Percentiles rank a stretch among this genome's conserved stretches.
Evolutionary conservation across 1,139 yeast genomes (phyloP).

Genomic region (Blastobotrys aristatus): DNA sequence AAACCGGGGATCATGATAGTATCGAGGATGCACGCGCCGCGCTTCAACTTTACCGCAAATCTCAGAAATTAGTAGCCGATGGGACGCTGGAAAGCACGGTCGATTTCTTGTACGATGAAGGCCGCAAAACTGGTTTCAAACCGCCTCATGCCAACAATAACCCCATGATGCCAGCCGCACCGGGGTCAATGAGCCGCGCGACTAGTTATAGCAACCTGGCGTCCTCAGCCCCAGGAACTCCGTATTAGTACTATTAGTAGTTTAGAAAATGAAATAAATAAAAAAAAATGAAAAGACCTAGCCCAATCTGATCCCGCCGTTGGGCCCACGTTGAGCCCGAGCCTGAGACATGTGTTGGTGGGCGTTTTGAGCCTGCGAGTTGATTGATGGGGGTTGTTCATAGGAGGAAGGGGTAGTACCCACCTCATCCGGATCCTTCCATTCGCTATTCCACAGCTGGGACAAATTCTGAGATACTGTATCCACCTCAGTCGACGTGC

Average conservation of each 20-base stretch:
- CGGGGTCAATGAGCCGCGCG: conserved; percentile 4
- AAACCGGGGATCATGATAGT: conserved; percentile 92
- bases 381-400: conserved; percentile 15
- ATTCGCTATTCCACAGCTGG: conserved; percentile 23
- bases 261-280: not conserved
- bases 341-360: conserved; percentile 21
- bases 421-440: conserved; percentile 21
- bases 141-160: conserved; percentile 42
- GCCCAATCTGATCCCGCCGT: conserved; percentile 30
- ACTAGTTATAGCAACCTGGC: not conserved
- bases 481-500: conserved; percentile 17
- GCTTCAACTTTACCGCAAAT: conserved; percentile 66
- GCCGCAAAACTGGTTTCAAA: conserved; percentile 54
- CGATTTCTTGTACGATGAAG: conserved; percentile 69
- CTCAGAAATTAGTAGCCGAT: conserved; percentile 50
- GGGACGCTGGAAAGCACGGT: conserved; percentile 61
- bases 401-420: not conserved
- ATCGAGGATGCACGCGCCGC: conserved; percentile 95
- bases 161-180: not conserved
- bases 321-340: conserved; percentile 26
- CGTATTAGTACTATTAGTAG: not conserved
- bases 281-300: conserved; percentile 2
- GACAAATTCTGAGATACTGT: conserved; percentile 18
- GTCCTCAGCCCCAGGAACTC: conserved; percentile 7
- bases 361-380: conserved; percentile 22